These are phyloP conservation scores for Stentor roeselii DNA, from an alignment of 73 alveolate genomes.

Conservation along the genomic window DNA sequence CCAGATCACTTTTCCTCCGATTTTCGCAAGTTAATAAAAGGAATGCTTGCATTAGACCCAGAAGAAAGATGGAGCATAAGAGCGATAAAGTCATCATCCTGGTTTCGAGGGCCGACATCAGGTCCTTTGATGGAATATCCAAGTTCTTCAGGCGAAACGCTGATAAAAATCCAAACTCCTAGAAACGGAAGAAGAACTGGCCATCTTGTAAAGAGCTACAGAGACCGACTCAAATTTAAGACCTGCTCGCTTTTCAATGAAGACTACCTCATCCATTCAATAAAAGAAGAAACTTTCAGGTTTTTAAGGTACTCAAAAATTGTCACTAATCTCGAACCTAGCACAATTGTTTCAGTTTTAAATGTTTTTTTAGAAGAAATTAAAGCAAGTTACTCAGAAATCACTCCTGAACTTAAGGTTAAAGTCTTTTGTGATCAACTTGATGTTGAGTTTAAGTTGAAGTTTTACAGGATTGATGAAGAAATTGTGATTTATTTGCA, in stretches of 20 bases:
- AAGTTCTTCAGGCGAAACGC: background rate
- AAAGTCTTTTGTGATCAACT: background rate
- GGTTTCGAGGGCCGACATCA: constrained; percentile 16
- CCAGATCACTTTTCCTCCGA: background rate
- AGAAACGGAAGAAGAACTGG: background rate
- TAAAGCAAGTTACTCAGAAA: background rate
- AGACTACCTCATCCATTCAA: background rate
- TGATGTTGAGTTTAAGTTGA: background rate
- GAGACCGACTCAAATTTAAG: background rate
- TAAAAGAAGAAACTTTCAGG: background rate
- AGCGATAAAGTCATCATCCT: constrained; percentile 25
- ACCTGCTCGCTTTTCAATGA: background rate
- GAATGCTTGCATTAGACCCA: constrained; percentile 27
- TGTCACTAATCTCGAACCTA: background rate
- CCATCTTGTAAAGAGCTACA: background rate
- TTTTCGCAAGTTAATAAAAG: constrained; percentile 1
- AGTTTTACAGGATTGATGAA: background rate
- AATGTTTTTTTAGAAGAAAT: background rate
- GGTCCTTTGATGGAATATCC: background rate
- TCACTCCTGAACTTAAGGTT: background rate
- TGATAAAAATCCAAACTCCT: background rate
- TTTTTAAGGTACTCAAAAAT: background rate
- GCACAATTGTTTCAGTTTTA: background rate
- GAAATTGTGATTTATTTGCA: background rate
- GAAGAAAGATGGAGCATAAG: constrained; percentile 21